Evolutionary conservation across 2,329 filamentous ascomycete species (phyloP).

Genomic region (Penicillium janthinellum): DNA sequence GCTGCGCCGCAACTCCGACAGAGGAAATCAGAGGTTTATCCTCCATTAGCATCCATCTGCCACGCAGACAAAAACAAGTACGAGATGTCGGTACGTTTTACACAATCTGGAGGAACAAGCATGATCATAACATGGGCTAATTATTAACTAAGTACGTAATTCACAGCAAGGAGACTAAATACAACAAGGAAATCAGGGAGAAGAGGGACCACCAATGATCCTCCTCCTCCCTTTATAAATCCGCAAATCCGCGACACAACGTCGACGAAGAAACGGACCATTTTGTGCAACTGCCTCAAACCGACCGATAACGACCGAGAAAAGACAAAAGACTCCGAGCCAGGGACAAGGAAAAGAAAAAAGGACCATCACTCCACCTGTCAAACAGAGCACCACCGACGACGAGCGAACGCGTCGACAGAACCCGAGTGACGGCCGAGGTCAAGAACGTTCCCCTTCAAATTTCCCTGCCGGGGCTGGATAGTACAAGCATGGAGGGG

Average conservation of each 20-base stretch:
- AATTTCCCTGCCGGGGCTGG: neutral
- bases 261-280: slow-evolving; percentile 1
- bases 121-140: slow-evolving; percentile 3
- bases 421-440: neutral
- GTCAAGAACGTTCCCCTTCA: neutral
- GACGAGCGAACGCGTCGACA: slow-evolving; percentile 16
- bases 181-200: slow-evolving; percentile 4
- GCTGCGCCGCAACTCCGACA: neutral
- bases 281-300: slow-evolving; percentile 8
- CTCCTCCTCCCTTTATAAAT: neutral
- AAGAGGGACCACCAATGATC: neutral
- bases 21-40: neutral
- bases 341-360: neutral
- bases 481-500: slow-evolving; percentile 28
- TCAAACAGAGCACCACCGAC: neutral
- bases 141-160: slow-evolving; percentile 6
- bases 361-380: neutral
- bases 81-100: neutral
- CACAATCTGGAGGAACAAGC: neutral
- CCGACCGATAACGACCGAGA: neutral
- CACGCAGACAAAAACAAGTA: neutral
- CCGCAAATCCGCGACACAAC: neutral
- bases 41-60: no score
- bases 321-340: neutral
- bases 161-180: slow-evolving; percentile 9